Evolutionary conservation across 2,329 filamentous ascomycete genomes (phyloP).

Genomic region (Ophiostoma angusticollis): DNA sequence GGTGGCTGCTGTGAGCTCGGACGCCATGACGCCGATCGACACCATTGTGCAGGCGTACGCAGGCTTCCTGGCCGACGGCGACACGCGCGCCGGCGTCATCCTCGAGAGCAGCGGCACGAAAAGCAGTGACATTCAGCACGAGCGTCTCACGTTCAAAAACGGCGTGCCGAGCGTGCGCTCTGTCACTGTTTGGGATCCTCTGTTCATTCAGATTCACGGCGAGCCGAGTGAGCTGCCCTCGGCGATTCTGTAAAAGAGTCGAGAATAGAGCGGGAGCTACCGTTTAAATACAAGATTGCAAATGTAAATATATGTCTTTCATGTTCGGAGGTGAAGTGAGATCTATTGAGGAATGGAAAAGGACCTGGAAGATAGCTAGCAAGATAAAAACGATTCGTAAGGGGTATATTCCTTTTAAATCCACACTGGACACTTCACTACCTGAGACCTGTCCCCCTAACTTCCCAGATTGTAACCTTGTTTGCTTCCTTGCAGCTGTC

Average conservation of each 20-base stretch:
- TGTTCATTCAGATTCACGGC: conserved; percentile 12
- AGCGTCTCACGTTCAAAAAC: conserved; percentile 7
- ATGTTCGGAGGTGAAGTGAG: no score
- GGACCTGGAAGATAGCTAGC: no score
- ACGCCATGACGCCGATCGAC: conserved; percentile 26
- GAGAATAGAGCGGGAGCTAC: not conserved
- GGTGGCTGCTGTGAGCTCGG: conserved; percentile 26
- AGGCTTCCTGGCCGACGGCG: conserved; percentile 30
- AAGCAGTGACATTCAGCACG: conserved; percentile 7
- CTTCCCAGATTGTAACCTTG: not conserved
- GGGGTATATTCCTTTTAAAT: conserved; percentile 7
- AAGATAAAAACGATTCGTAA: not conserved
- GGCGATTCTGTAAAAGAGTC: conserved; percentile 3
- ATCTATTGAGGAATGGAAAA: no score
- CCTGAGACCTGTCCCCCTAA: no score
- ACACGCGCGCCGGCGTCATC: conserved; percentile 6
- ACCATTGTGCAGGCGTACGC: conserved; percentile 34
- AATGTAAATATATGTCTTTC: conserved; percentile 5
- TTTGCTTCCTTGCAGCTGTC: no score
- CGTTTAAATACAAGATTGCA: not conserved
- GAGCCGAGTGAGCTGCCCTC: conserved; percentile 9
- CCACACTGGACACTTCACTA: no score
- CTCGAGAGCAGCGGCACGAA: conserved; percentile 10
- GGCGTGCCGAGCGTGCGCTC: conserved; percentile 8
- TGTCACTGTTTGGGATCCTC: conserved; percentile 9